A percentile compares a stretch with the other conserved stretches of the same genome.
Conservation (phyloP, 768 basidiomycete genomes). For the Lentinula sp. region DNA sequence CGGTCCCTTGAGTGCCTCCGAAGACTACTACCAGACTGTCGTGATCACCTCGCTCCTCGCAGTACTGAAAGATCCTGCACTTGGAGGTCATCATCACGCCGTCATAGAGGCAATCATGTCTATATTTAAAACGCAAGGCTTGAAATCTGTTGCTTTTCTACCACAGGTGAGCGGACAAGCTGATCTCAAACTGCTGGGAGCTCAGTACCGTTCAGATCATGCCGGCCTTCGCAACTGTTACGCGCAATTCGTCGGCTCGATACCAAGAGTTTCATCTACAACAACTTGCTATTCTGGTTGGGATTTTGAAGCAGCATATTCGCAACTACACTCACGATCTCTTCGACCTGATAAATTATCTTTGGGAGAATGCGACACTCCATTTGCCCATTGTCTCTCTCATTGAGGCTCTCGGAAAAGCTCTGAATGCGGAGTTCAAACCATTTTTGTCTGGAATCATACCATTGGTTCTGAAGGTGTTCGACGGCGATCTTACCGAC, state of each 20-base stretch:
- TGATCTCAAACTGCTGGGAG: background rate
- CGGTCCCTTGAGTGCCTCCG: constrained; percentile 58
- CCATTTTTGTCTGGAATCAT: constrained; percentile 89
- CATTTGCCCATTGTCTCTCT: constrained; percentile 91
- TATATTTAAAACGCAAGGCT: constrained; percentile 96
- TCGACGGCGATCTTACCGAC: constrained; percentile 83
- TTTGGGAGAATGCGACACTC: constrained; percentile 81
- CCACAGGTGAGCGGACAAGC: constrained; percentile 59
- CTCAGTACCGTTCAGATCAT: constrained; percentile 57
- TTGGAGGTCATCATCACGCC: constrained; percentile 82
- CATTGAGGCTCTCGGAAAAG: constrained; percentile 88
- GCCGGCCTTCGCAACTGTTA: constrained; percentile 88
- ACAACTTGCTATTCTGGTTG: constrained; percentile 90
- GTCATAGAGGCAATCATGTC: constrained; percentile 98
- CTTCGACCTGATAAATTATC: constrained; percentile 78
- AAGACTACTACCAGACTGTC: constrained; percentile 97
- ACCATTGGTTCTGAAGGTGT: constrained; percentile 84
- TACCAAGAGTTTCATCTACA: constrained; percentile 92
- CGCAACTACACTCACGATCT: constrained; percentile 86
- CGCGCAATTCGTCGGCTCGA: constrained; percentile 73
- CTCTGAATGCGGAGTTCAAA: constrained; percentile 95
- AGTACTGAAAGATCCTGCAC: constrained; percentile 83
- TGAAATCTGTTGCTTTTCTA: constrained; percentile 93
- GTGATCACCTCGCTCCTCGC: constrained; percentile 84
- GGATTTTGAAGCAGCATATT: constrained; percentile 96